These are phyloP conservation scores for Pleurostoma richardsiae DNA, from an alignment of 2,329 filamentous ascomycete species.

Conservation along the genomic window DNA sequence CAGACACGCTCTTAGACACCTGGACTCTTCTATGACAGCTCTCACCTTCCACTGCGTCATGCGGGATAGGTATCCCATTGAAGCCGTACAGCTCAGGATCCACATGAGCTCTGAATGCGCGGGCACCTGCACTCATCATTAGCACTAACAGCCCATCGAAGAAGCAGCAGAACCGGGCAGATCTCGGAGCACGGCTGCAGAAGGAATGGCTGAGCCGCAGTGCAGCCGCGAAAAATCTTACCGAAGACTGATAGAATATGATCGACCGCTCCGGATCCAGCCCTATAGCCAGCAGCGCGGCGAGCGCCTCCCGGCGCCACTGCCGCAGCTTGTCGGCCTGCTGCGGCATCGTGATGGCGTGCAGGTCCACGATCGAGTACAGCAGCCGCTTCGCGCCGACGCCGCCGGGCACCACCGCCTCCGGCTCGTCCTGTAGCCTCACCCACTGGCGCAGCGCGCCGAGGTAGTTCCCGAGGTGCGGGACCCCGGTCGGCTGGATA, in stretches of 20 bases:
- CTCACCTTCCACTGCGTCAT: constrained; percentile 98
- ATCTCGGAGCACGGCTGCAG: too few relatives aligned
- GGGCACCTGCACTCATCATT: constrained; percentile 46
- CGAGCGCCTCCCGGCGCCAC: constrained; percentile 70
- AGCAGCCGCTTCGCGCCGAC: constrained; percentile 53
- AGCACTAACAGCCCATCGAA: neutral
- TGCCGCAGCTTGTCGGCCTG: constrained; percentile 53
- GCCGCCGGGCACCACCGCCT: constrained; percentile 15
- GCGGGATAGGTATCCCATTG: constrained; percentile 88
- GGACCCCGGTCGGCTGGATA: constrained; percentile 92
- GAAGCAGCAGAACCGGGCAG: too few relatives aligned
- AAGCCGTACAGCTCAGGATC: constrained; percentile 89
- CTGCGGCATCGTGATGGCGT: constrained; percentile 82
- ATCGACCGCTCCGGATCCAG: constrained; percentile 71
- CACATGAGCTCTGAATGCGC: constrained; percentile 92
- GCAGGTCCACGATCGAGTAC: constrained; percentile 88
- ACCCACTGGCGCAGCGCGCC: constrained; percentile 88
- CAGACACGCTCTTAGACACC: neutral
- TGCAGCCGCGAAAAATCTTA: constrained; percentile 31
- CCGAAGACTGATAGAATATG: constrained; percentile 78
- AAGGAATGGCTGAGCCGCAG: neutral
- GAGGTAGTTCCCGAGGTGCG: constrained; percentile 92
- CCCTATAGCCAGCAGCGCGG: constrained; percentile 77
- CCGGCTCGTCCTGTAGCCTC: constrained; percentile 63
- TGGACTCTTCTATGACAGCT: neutral